Evolutionary conservation across 805 yeast genomes (phyloP).

Genomic region (Sungouiozyma intestinalis): DNA sequence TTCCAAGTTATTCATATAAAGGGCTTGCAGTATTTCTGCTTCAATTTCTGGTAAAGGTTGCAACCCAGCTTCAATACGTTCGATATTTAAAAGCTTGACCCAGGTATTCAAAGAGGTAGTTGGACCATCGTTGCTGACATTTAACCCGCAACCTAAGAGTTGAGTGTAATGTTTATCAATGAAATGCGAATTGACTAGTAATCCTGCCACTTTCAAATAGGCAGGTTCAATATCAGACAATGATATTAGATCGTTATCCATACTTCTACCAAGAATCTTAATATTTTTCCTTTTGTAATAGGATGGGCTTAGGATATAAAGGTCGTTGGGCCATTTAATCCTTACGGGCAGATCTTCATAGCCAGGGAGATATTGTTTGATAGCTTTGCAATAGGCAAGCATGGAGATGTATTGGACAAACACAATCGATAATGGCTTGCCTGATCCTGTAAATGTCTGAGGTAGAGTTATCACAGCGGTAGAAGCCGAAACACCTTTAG

Average conservation of each 20-base stretch:
- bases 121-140: conserved; percentile 77
- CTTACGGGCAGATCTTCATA: conserved; percentile 68
- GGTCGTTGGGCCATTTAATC: conserved; percentile 95
- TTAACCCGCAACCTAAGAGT: conserved; percentile 81
- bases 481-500: conserved; percentile 80
- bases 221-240: conserved; percentile 50
- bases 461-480: conserved; percentile 56
- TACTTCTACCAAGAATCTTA: conserved; percentile 13
- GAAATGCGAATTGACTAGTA: conserved; percentile 70
- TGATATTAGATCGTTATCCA: conserved; percentile 27
- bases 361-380: conserved; percentile 48
- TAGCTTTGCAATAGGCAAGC: conserved; percentile 72
- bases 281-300: conserved; percentile 30
- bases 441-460: conserved; percentile 32
- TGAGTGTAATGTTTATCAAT: conserved; percentile 49
- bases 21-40: conserved; percentile 41
- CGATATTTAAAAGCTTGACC: conserved; percentile 47
- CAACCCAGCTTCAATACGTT: conserved; percentile 35
- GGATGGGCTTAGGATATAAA: conserved; percentile 65
- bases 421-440: conserved; percentile 50
- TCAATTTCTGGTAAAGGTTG: conserved; percentile 36
- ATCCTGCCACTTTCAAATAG: conserved; percentile 72
- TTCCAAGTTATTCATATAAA: conserved; percentile 55
- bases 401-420: conserved; percentile 80
- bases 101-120: conserved; percentile 78